phyloP scores from a whole-genome alignment of 257 asterid genomes.

The Solanum pimpinellifolium region DNA sequence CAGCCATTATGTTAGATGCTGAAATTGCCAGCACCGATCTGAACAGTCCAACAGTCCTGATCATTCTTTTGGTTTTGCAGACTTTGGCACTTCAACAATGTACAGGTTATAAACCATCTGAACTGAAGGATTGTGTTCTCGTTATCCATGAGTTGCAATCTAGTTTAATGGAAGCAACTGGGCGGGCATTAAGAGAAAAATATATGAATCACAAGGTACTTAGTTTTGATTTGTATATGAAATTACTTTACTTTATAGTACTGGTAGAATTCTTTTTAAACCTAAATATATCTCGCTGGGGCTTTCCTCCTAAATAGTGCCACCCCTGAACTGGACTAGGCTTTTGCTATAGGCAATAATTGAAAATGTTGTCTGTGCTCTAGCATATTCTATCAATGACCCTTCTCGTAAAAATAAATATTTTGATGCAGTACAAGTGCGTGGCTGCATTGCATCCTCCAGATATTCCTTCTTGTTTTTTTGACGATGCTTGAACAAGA shows the following conservation, averaged over 20 bases:
- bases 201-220: slow-evolving; percentile 23
- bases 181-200: slow-evolving; percentile 15
- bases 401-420: neutral
- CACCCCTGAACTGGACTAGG: neutral
- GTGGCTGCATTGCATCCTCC: slow-evolving; percentile 22
- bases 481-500: neutral
- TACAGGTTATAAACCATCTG: slow-evolving; percentile 51
- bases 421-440: slow-evolving; percentile 17
- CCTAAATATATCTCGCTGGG: neutral
- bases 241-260: neutral
- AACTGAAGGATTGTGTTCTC: slow-evolving; percentile 49
- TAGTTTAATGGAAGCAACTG: neutral
- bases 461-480: slow-evolving; percentile 18
- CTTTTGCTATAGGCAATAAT: neutral
- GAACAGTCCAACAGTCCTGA: neutral
- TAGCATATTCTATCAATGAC: neutral
- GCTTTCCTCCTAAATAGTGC: neutral
- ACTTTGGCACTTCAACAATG: slow-evolving; percentile 39
- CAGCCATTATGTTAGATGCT: neutral
- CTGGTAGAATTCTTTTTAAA: neutral
- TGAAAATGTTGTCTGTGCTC: neutral
- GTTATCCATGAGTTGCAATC: slow-evolving; percentile 18
- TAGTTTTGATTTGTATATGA: neutral
- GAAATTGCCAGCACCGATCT: neutral
- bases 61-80: slow-evolving; percentile 19